Evolutionary conservation across 352 stramenopile genomes (phyloP).

Genomic region (Blastocystis sp.): DNA sequence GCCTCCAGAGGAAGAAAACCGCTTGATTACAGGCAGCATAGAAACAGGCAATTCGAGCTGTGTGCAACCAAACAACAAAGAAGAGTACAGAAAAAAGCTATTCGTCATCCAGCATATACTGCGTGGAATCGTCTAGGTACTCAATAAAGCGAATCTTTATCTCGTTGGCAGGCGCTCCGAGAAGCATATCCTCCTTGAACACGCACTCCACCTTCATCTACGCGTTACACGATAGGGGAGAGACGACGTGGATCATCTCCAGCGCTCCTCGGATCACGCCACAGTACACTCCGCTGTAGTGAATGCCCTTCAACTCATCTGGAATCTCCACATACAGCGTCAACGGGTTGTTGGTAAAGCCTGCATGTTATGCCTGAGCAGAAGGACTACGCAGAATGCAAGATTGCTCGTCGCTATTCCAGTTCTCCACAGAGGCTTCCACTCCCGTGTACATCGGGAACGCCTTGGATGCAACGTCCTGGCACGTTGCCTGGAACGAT

Average conservation of each 20-base stretch:
- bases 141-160: slow-evolving; percentile 38
- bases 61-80: background rate
- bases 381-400: slow-evolving; percentile 83
- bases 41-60: background rate
- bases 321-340: slow-evolving; percentile 56
- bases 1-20: background rate
- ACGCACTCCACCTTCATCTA: slow-evolving; percentile 64
- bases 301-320: slow-evolving; percentile 75
- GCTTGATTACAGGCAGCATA: background rate
- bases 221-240: background rate
- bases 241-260: slow-evolving; percentile 85
- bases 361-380: slow-evolving; percentile 80
- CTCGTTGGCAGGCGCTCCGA: slow-evolving; percentile 1
- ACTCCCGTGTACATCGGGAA: slow-evolving; percentile 98
- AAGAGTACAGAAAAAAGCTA: slow-evolving; percentile 18
- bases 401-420: slow-evolving; percentile 84
- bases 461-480: slow-evolving; percentile 89
- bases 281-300: slow-evolving; percentile 93
- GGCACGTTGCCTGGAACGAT: slow-evolving; percentile 85
- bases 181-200: slow-evolving; percentile 54
- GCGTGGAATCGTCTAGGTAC: slow-evolving; percentile 47
- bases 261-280: slow-evolving; percentile 89
- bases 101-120: slow-evolving; percentile 51
- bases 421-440: slow-evolving; percentile 83
- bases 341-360: background rate